phyloP scores from a whole-genome alignment of 164 flowering plant species.

The Annona cherimola region DNA sequence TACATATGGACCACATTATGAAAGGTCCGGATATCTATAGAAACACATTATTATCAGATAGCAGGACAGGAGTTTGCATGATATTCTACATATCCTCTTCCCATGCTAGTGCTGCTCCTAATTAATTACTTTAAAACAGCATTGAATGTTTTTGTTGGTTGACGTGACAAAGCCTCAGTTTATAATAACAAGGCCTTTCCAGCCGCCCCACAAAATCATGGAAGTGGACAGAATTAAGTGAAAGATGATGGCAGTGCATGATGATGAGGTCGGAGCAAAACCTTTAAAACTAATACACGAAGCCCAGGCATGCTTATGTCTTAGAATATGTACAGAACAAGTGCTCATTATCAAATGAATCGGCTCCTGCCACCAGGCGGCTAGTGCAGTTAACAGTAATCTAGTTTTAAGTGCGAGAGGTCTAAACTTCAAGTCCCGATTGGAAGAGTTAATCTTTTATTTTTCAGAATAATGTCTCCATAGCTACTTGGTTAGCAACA shows the following conservation, averaged over 20 bases:
- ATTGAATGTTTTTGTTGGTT: not conserved
- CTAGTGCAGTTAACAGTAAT: not conserved
- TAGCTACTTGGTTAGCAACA: too few species aligned
- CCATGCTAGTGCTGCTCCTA: not conserved
- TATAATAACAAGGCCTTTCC: slow-evolving; percentile 2
- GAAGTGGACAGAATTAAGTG: not conserved
- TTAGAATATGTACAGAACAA: not conserved
- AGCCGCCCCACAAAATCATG: slow-evolving; percentile 10
- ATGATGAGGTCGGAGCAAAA: slow-evolving; percentile 4
- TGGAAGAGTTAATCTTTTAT: too few species aligned
- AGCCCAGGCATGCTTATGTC: not conserved
- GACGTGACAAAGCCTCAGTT: slow-evolving; percentile 2
- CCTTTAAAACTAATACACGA: slow-evolving; percentile 2
- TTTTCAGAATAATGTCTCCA: too few species aligned
- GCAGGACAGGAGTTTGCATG: not conserved
- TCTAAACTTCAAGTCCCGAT: too few species aligned
- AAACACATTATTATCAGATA: too few species aligned
- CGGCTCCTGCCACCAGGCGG: slow-evolving; percentile 1
- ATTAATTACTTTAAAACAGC: not conserved
- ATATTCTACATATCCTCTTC: too few species aligned
- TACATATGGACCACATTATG: not conserved
- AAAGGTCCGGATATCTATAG: not conserved
- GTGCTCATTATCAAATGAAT: not conserved
- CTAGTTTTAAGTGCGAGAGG: not conserved
- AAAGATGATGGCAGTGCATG: not conserved